Evolutionary conservation across 495 filamentous ascomycete species (phyloP).

Genomic region (Lichenothelia convexa): DNA sequence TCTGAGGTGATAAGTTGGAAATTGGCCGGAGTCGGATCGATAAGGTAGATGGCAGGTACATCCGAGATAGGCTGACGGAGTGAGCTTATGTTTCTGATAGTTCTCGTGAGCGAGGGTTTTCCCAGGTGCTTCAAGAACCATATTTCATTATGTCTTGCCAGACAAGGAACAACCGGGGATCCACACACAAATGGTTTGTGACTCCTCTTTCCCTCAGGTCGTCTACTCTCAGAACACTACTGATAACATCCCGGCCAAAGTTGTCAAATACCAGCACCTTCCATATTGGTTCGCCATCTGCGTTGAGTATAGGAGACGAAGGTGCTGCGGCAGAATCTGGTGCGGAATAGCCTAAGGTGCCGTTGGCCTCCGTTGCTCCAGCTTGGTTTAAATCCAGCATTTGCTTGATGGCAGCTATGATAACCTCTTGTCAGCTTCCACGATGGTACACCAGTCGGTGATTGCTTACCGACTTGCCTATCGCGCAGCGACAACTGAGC

Average conservation of each 20-base stretch:
- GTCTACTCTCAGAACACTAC: constrained; percentile 82
- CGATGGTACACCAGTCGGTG: constrained; percentile 12
- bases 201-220: constrained; percentile 85
- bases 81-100: constrained; percentile 54
- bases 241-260: constrained; percentile 62
- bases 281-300: constrained; percentile 72
- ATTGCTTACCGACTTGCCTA: constrained; percentile 76
- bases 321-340: constrained; percentile 32
- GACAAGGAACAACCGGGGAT: not conserved
- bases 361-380: constrained; percentile 33
- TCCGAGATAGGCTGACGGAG: constrained; percentile 83
- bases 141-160: not conserved
- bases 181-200: constrained; percentile 75
- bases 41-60: constrained; percentile 86
- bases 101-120: not conserved
- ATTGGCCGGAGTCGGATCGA: constrained; percentile 73
- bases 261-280: constrained; percentile 54
- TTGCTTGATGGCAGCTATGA: constrained; percentile 75
- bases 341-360: no score
- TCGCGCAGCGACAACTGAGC: constrained; percentile 68
- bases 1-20: constrained; percentile 72
- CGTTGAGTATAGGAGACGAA: constrained; percentile 63
- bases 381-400: constrained; percentile 87
- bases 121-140: not conserved
- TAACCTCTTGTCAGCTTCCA: constrained; percentile 14